Conservation (phyloP, 2,329 filamentous ascomycete species). For the Aspergillus carbonarius region DNA sequence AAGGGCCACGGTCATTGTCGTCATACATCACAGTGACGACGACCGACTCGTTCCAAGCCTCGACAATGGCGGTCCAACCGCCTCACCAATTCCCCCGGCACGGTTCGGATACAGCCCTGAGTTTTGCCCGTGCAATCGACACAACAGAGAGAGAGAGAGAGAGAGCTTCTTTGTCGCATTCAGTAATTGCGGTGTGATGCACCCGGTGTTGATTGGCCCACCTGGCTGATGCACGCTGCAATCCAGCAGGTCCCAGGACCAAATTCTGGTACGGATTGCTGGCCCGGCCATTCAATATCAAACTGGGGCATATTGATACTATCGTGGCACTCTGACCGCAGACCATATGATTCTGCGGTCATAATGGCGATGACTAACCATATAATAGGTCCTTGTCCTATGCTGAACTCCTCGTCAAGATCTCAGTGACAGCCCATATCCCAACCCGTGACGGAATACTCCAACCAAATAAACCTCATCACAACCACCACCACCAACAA, state of each 20-base stretch:
- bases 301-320: background rate
- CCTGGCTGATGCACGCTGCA: background rate
- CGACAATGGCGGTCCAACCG: background rate
- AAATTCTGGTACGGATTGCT: background rate
- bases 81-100: background rate
- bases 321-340: background rate
- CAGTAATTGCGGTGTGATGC: constrained; percentile 16
- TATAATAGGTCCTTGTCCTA: background rate
- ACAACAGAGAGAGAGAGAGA: no score
- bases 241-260: background rate
- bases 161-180: background rate
- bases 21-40: constrained; percentile 8
- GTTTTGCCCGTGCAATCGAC: background rate
- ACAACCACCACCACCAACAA: background rate
- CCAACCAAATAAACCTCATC: background rate
- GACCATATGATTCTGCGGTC: background rate
- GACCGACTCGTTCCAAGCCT: background rate
- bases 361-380: background rate
- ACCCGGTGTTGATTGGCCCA: constrained; percentile 7
- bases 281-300: background rate
- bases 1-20: background rate
- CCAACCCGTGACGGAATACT: no score
- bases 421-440: background rate
- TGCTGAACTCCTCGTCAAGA: background rate
- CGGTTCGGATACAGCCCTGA: background rate